Base-by-base conservation (phyloP, 257 asterid genomes). In the Paulownia fortunei region DNA sequence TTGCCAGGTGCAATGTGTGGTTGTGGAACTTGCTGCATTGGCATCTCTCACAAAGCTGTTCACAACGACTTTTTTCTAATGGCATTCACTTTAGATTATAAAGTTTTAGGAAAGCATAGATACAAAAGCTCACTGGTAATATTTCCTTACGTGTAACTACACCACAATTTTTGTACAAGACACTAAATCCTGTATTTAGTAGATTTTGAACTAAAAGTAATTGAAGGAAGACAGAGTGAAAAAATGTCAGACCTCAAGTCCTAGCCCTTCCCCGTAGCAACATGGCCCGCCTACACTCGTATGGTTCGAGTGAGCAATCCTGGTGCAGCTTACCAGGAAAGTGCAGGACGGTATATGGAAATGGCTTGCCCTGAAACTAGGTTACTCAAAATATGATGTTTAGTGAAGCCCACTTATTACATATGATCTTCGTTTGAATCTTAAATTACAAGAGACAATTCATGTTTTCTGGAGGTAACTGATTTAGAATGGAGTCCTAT, bases 21-120 rank as follows among this genome's bases (percentile, higher is more conserved):
- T 51, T 62, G 10, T 76, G 42, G 30, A 10, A 76, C 60, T 49
- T 36, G 56, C 61, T 76, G 67, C 65, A 8, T 49, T 61, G 8
- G n/a, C 41, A 63, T 36, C 15, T n/a, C 61, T 46, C 44, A 21
- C 36, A 24, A 42, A 47, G 61, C 58, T 26, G 62, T 74, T 21
- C 34, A 26, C 49, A 24, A 6, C n/a, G 30, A 26, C 59, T 41
- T 16, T 16, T 30, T 0, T 0, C 42, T 21, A 16, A n/a, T 49
- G 12, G 3, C 42, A 27, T 69, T 69, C 69, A 15, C 15, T 6
- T 36, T 13, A 27, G n/a, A 47, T 30, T 47, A 18, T 26, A 27
- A 24, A 59, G 18, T 8, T 59, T 9, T 24, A 26, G 36, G 66
- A 30, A 59, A 59, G 66, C 39, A 27, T 59, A 10, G 11, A 2